Evolutionary conservation across 2,329 filamentous ascomycete genomes (phyloP), one percentile per base, ranked within the genome.

Genomic region (Diaporthe citriasiana): DNA sequence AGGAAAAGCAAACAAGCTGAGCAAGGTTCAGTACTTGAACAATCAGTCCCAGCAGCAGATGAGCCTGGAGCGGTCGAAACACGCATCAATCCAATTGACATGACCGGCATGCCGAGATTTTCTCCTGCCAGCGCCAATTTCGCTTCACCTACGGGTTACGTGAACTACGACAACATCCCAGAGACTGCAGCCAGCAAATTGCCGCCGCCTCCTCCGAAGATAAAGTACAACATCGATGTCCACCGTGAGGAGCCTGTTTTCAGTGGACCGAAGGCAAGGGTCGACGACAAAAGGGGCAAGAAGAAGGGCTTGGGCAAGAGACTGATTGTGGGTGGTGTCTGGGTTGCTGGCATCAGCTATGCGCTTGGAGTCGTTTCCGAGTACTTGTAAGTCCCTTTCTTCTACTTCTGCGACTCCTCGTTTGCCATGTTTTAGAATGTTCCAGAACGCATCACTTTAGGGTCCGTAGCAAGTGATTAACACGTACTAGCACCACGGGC

Each of bases 91-190:
- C 90, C 91, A 0, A 90, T 93, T 70, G 88, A 90, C 78, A 86
- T 88, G 85, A 88, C 86, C 79, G 85, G 86, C 60, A 83, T 81
- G 71, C 78, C 82, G 5, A 63, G 59, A 5, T 78, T 81, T 6
- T 79, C 82, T 4, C 81, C 85, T 3, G 83, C 84, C 9, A 88
- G 89, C 7, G 89, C 89, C 6, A 88, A 88, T 70, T 93, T 91
- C 79, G 89, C 90, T 25, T 91, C 89, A 45, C 91, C 91, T 1
- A 93, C 91, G 1, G 91, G 90, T 0, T 93, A 91, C 78, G 88
- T 93, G 56, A 92, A 91, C 76, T 89, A 91, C 76, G 88, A 91
- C 75, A 74, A 82, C 56, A 83, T 80, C 50, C 79, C 76, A 57
- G 80, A 82, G 10, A 80, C 79, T 22, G 76, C 80, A 19, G 77